A percentile compares a stretch with the other conserved stretches of the same genome.
phyloP scores from a whole-genome alignment of 371 early-diverging fungal species.

The Fennellomyces sp. region DNA sequence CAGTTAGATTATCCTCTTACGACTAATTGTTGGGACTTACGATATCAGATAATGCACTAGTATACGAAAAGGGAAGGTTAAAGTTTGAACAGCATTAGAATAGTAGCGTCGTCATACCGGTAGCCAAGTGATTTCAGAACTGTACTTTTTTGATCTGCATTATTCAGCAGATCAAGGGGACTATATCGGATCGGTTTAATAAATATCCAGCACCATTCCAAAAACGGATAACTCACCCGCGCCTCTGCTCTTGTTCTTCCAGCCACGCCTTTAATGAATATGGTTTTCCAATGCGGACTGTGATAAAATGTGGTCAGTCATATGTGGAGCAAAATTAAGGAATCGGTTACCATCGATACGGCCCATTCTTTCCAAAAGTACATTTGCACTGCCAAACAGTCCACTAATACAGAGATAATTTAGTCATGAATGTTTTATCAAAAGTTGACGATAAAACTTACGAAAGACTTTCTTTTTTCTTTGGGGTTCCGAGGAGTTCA shows the following conservation, averaged over 20 bases:
- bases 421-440: not conserved
- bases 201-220: not conserved
- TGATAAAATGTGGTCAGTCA: conserved; percentile 16
- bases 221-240: conserved; percentile 37
- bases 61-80: not conserved
- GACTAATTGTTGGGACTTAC: conserved; percentile 35
- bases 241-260: conserved; percentile 47
- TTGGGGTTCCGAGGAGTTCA: conserved; percentile 83
- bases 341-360: conserved; percentile 36
- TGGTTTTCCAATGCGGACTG: conserved; percentile 76
- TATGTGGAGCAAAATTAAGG: not conserved
- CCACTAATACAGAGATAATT: conserved; percentile 21
- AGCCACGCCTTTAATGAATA: conserved; percentile 72
- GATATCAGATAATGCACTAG: conserved; percentile 67
- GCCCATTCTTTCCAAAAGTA: conserved; percentile 74
- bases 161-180: conserved; percentile 23
- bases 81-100: not conserved
- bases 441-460: no score
- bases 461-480: conserved; percentile 81
- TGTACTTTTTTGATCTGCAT: conserved; percentile 31
- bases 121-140: conserved; percentile 54
- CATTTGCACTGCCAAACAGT: conserved; percentile 50
- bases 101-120: conserved; percentile 30
- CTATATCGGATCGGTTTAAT: conserved; percentile 8
- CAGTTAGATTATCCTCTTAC: not conserved